These are phyloP conservation scores for Podospora appendiculata DNA, from an alignment of 495 filamentous ascomycete genomes.

Conservation along the genomic window DNA sequence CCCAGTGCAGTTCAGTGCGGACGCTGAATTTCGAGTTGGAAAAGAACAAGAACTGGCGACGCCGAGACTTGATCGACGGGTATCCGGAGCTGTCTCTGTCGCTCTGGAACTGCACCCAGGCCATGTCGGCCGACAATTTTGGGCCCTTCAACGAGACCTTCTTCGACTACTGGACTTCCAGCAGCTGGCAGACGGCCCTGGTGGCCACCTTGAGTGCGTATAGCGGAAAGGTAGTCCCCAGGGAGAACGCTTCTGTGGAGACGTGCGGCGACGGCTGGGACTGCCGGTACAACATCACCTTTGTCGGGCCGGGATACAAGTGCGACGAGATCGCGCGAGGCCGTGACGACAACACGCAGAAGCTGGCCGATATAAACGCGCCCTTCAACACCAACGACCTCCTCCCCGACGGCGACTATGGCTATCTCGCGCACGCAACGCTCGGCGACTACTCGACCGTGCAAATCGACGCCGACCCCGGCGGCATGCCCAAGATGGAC, in stretches of 20 bases:
- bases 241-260: conserved; percentile 13
- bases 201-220: conserved; percentile 6
- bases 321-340: conserved; percentile 14
- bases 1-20: conserved; percentile 11
- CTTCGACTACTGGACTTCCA: conserved; percentile 22
- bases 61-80: conserved; percentile 6
- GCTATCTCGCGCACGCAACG: conserved; percentile 12
- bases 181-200: conserved; percentile 6
- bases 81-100: conserved; percentile 12
- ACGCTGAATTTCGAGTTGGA: conserved; percentile 24
- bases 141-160: conserved; percentile 18
- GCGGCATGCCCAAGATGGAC: conserved; percentile 17
- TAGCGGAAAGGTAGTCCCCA: conserved; percentile 7
- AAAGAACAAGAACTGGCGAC: conserved; percentile 18
- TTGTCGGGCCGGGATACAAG: conserved; percentile 20
- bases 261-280: conserved; percentile 23
- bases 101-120: conserved; percentile 15
- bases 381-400: conserved; percentile 15
- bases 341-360: conserved; percentile 5
- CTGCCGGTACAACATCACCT: conserved; percentile 21
- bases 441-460: conserved; percentile 15
- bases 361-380: conserved; percentile 5
- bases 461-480: conserved; percentile 7
- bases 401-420: conserved; percentile 12
- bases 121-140: background rate